These are phyloP conservation scores for Aspergillus bombycis DNA, from an alignment of 2,329 filamentous ascomycete species.

Conservation along the genomic window DNA sequence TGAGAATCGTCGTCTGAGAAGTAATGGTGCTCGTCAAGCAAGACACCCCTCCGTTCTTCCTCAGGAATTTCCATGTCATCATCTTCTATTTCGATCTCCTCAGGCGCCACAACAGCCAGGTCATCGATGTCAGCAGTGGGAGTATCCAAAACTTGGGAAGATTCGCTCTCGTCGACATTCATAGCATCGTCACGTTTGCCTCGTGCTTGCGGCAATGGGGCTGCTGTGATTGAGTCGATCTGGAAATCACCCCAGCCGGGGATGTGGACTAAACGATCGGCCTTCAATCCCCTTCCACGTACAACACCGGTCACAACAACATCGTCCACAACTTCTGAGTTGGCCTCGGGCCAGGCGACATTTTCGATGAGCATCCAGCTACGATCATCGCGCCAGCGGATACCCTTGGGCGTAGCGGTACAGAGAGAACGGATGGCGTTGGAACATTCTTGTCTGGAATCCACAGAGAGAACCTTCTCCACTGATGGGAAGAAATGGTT, in stretches of 20 bases:
- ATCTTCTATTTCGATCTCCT: slow-evolving; percentile 79
- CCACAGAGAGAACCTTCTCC: slow-evolving; percentile 87
- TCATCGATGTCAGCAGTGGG: slow-evolving; percentile 83
- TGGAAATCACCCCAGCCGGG: slow-evolving; percentile 95
- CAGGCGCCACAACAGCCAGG: slow-evolving; percentile 79
- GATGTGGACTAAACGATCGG: slow-evolving; percentile 85
- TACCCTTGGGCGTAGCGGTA: slow-evolving; percentile 87
- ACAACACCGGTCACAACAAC: slow-evolving; percentile 83
- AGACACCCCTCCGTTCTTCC: slow-evolving; percentile 75
- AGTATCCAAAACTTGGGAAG: slow-evolving; percentile 61
- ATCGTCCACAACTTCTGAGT: slow-evolving; percentile 49
- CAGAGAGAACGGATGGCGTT: slow-evolving; percentile 91
- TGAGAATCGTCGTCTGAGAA: slow-evolving; percentile 83
- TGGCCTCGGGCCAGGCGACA: slow-evolving; percentile 68
- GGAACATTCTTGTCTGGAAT: slow-evolving; percentile 85
- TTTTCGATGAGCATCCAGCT: slow-evolving; percentile 95
- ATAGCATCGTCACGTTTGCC: slow-evolving; percentile 64
- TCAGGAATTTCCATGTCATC: slow-evolving; percentile 58
- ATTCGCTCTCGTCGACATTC: slow-evolving; percentile 64
- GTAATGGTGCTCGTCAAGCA: slow-evolving; percentile 96
- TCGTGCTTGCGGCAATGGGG: slow-evolving; percentile 64
- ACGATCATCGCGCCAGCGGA: slow-evolving; percentile 92
- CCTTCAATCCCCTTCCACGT: slow-evolving; percentile 82
- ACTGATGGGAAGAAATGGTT: slow-evolving; percentile 91
- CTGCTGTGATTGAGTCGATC: slow-evolving; percentile 82